phyloP scores from a whole-genome alignment of 2,329 filamentous ascomycete species.

The Lecanicillium sp. region DNA sequence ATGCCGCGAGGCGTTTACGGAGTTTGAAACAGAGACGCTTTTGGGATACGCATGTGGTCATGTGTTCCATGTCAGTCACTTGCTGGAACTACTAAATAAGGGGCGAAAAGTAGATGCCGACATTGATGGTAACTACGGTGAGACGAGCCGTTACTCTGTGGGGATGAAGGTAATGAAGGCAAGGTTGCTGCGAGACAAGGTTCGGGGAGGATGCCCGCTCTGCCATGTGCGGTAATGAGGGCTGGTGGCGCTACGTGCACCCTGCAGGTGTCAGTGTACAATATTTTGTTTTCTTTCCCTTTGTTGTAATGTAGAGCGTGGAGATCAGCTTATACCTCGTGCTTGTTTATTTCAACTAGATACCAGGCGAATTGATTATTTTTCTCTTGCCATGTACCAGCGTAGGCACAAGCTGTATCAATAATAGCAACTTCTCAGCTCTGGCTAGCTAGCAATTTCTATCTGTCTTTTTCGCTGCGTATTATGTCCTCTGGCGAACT shows the following conservation, averaged over 20 bases:
- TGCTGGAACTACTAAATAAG: conserved; percentile 47
- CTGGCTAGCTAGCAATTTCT: no score
- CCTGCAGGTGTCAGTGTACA: neutral
- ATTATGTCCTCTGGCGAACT: no score
- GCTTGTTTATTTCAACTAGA: no score
- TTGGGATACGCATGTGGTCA: conserved; percentile 78
- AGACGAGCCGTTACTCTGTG: conserved; percentile 54
- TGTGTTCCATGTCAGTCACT: conserved; percentile 69
- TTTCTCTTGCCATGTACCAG: neutral
- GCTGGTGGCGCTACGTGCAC: neutral
- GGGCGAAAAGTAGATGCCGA: conserved; percentile 39
- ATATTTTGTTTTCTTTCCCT: neutral
- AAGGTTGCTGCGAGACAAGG: conserved; percentile 63
- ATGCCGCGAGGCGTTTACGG: conserved; percentile 48
- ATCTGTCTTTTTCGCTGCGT: no score
- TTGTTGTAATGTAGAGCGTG: neutral
- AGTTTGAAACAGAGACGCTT: conserved; percentile 61
- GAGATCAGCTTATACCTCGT: no score
- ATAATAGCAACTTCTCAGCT: no score
- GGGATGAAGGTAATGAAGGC: conserved; percentile 85
- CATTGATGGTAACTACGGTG: conserved; percentile 34
- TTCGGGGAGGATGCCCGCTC: conserved; percentile 57
- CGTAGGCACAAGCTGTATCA: neutral
- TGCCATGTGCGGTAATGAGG: conserved; percentile 29
- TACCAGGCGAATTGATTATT: no score